Base-by-base conservation (phyloP, 2,329 filamentous ascomycete genomes). In the Trichophyton verrucosum region DNA sequence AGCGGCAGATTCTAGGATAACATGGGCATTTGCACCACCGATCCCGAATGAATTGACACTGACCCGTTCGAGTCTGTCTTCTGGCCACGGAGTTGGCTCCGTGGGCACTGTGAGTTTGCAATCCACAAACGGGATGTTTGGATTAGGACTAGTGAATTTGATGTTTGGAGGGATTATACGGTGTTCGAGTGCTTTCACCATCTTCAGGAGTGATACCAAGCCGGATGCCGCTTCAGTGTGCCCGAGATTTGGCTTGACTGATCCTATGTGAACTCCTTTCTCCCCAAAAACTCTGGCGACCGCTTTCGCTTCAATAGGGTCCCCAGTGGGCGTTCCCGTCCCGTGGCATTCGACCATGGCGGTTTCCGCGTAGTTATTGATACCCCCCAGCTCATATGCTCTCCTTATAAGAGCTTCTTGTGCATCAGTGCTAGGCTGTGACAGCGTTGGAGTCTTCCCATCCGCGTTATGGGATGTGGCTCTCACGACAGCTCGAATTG, bases 281-380 rank as follows among this genome's bases (percentile, higher is more conserved):
- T 15, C 27, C 2, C 47, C 59, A 40, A 68, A 68, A 13, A 60
- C 60, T 2, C 40, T 57, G 17, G 55, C 57, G 17, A 68, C 63
- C 3, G 65, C 68, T 15, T 20, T n/a, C 3, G 59, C 36, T 51
- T 69, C 67, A 1, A 64, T 59, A 2, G 65, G 70, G 57, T 73
- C 71, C 1, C 71, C 71, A 3, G 47, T 66, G 2, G 56, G 56
- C 1, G 71, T 73, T 8, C 75, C 75, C 0, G 76, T 78, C 7
- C 74, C 75, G 13, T 64, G 63, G 24, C 46, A 56, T 30, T 64
- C 63, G 15, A 64, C 55, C 36, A 59, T 59, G 27, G 36, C 44
- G 0, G 60, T 64, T 20, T 38, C 15, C 13, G 33, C 33, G 17
- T 40, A 30, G 33, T 61, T 55, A 0, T 2, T 47, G 30, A 72